Conservation (phyloP, 192 early-diverging fungal genomes). For the Chytriomyces confervae region DNA sequence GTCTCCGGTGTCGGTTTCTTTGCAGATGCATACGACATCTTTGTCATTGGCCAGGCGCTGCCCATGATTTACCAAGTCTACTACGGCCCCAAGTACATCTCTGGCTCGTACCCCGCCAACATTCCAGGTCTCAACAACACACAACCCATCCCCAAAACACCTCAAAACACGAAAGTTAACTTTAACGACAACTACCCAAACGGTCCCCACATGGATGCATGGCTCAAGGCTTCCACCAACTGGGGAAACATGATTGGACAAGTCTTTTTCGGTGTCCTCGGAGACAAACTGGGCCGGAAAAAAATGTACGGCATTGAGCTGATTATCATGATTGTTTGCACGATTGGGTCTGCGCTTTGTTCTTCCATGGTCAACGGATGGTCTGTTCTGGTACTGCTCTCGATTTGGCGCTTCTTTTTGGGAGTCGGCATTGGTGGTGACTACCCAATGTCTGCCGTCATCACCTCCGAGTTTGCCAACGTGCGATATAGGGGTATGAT, state of each 20-base stretch:
- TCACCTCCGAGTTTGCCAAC: slow-evolving; percentile 89
- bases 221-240: slow-evolving; percentile 86
- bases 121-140: not conserved
- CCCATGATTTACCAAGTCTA: slow-evolving; percentile 74
- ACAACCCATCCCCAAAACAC: not conserved
- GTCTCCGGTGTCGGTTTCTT: slow-evolving; percentile 76
- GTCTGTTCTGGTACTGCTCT: slow-evolving; percentile 73
- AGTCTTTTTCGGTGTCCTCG: slow-evolving; percentile 84
- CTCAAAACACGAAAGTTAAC: slow-evolving; percentile 31
- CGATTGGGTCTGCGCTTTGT: slow-evolving; percentile 79
- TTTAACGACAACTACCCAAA: slow-evolving; percentile 27
- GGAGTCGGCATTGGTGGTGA: slow-evolving; percentile 89
- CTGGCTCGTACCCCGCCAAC: slow-evolving; percentile 72
- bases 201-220: slow-evolving; percentile 66
- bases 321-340: slow-evolving; percentile 87
- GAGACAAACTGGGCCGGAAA: slow-evolving; percentile 88
- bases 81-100: slow-evolving; percentile 92
- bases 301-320: slow-evolving; percentile 87
- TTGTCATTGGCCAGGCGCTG: slow-evolving; percentile 86
- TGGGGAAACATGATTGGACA: slow-evolving; percentile 93
- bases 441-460: slow-evolving; percentile 56
- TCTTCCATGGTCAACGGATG: slow-evolving; percentile 73
- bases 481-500: slow-evolving; percentile 82
- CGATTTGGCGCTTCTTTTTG: slow-evolving; percentile 89
- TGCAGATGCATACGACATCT: slow-evolving; percentile 93